Evolutionary conservation across 2,329 filamentous ascomycete genomes (phyloP).

Genomic region (Trichoderma sp.): DNA sequence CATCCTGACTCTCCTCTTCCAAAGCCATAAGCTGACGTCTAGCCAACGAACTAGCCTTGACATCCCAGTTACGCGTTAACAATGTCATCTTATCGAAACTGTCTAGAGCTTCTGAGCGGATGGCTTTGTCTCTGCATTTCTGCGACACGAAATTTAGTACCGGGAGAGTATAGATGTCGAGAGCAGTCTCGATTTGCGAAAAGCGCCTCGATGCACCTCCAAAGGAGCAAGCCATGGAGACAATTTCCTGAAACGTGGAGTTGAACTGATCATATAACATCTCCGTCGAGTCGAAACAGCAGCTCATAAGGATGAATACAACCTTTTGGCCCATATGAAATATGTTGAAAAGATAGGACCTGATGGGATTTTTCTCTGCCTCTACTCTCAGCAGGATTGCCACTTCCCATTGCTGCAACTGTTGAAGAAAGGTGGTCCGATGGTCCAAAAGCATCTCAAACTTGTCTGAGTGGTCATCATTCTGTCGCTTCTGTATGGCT

Average conservation of each 20-base stretch:
- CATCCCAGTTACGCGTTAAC: background rate
- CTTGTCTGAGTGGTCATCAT: background rate
- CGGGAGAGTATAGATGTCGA: background rate
- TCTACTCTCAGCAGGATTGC: background rate
- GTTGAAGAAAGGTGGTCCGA: background rate
- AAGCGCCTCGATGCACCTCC: background rate
- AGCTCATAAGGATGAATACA: background rate
- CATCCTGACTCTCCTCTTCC: background rate
- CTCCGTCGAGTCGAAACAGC: background rate
- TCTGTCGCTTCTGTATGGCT: background rate
- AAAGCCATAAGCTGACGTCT: background rate
- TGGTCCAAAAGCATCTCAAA: background rate
- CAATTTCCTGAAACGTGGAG: background rate
- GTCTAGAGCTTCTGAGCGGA: background rate
- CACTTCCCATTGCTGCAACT: background rate
- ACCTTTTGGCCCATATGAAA: background rate
- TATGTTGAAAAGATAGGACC: background rate
- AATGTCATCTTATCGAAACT: background rate
- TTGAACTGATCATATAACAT: background rate
- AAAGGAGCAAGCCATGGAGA: background rate
- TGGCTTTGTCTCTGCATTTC: background rate
- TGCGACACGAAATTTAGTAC: background rate
- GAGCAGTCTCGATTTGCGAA: background rate
- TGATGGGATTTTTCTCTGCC: background rate
- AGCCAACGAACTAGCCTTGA: background rate